A percentile compares a stretch with the other conserved stretches of the same genome.
Evolutionary conservation across 768 basidiomycete species (phyloP).

Genomic region (Gelatoporia subvermispora): DNA sequence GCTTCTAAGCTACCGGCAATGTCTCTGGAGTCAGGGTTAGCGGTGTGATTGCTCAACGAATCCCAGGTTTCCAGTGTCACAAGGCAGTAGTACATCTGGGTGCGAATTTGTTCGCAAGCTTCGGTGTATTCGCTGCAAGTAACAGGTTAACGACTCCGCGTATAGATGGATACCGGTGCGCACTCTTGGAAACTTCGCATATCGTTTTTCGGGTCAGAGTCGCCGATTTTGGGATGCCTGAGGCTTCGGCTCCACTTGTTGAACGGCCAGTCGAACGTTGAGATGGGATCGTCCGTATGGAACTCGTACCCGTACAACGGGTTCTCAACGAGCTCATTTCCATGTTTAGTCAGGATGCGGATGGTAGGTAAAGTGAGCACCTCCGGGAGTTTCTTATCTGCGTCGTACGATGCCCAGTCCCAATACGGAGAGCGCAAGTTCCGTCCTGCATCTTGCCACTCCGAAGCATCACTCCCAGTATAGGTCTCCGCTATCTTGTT

Average conservation of each 20-base stretch:
- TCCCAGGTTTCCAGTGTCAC: constrained; percentile 31
- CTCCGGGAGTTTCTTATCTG: constrained; percentile 30
- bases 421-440: constrained; percentile 41
- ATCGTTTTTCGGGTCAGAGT: constrained; percentile 4
- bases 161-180: constrained; percentile 8
- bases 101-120: not conserved
- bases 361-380: constrained; percentile 32
- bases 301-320: constrained; percentile 11
- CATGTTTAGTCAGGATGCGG: constrained; percentile 32
- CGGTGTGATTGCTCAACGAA: constrained; percentile 44
- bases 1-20: constrained; percentile 35
- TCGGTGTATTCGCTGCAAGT: not conserved
- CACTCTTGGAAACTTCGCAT: constrained; percentile 6
- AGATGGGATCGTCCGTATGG: constrained; percentile 3
- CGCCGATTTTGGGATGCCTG: not conserved
- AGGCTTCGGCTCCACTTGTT: not conserved
- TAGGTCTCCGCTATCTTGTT: constrained; percentile 38
- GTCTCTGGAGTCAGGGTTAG: constrained; percentile 21
- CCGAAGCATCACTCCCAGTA: constrained; percentile 8
- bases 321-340: constrained; percentile 12
- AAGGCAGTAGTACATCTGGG: constrained; percentile 9
- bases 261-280: constrained; percentile 10
- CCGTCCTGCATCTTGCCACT: constrained; percentile 31
- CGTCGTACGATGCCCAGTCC: constrained; percentile 40
- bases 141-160: constrained; percentile 2